Conservation (phyloP, 305 asterid genomes). For the Fraxinus nigra region DNA sequence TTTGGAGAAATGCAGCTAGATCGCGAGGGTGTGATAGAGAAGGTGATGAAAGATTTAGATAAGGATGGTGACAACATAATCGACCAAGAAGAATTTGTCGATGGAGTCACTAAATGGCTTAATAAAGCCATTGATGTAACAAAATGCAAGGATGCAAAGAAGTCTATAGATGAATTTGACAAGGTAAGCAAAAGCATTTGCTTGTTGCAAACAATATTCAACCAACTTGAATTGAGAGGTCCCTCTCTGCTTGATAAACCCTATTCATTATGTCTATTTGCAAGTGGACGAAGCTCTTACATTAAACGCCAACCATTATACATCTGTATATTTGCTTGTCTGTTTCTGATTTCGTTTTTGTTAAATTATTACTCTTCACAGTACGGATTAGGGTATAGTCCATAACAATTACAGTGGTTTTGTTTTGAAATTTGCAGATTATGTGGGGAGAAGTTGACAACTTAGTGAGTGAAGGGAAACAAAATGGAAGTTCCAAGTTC, state of each 20-base stretch:
- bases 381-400: neutral
- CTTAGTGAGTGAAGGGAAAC: constrained; percentile 31
- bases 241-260: neutral
- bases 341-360: neutral
- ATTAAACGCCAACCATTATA: neutral
- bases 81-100: constrained; percentile 36
- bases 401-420: neutral
- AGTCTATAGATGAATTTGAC: constrained; percentile 38
- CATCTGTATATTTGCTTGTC: neutral
- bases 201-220: neutral
- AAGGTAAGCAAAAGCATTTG: constrained; percentile 24
- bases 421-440: constrained; percentile 30
- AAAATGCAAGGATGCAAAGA: constrained; percentile 32
- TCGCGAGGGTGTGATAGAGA: constrained; percentile 23
- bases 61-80: constrained; percentile 28
- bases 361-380: neutral
- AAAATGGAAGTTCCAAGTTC: constrained; percentile 19
- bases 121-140: constrained; percentile 36
- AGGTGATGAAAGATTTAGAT: constrained; percentile 40
- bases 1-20: constrained; percentile 28
- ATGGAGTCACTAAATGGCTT: constrained; percentile 42
- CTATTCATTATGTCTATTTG: neutral
- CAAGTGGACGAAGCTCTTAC: neutral
- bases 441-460: constrained; percentile 43
- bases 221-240: neutral